Evolutionary conservation across 345 rosid genomes (phyloP).

Genomic region (Acer saccharum): DNA sequence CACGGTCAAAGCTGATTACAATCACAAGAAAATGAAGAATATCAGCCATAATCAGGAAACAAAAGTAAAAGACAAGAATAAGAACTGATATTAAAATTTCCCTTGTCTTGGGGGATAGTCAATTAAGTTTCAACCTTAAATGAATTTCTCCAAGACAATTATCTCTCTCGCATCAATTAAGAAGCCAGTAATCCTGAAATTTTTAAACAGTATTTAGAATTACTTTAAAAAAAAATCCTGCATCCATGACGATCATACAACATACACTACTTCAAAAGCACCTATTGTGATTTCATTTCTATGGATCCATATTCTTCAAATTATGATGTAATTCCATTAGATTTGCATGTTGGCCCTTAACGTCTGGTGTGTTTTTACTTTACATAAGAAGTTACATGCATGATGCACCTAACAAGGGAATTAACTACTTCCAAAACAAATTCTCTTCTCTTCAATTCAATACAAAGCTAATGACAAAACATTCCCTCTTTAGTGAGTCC

Average conservation of each 20-base stretch:
- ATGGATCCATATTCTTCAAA: not conserved
- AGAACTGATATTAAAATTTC: not conserved
- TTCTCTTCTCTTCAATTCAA: not conserved
- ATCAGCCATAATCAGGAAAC: not conserved
- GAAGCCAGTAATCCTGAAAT: conserved; percentile 25
- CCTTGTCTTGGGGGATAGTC: conserved; percentile 3
- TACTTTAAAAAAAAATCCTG: conserved; percentile 8
- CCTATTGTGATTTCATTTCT: not conserved
- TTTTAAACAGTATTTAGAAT: conserved; percentile 22
- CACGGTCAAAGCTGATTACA: conserved; percentile 75
- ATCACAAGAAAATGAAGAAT: conserved; percentile 2
- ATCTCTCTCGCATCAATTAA: conserved; percentile 18
- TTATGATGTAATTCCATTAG: not conserved
- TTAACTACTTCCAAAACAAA: not conserved
- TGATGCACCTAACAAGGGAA: not conserved
- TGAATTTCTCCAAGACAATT: conserved; percentile 22
- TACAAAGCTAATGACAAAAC: not conserved
- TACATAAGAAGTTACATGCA: not conserved
- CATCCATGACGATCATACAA: conserved; percentile 9
- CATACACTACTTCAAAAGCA: conserved; percentile 12
- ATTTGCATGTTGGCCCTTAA: not conserved
- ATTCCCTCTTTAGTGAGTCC: not conserved
- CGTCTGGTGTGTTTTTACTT: not conserved
- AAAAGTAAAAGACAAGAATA: conserved; percentile 20
- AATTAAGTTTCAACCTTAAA: conserved; percentile 20